Percentiles rank a stretch among this genome's conserved stretches.
Evolutionary conservation across 192 early-diverging fungal genomes (phyloP).

Genomic region (Phycomyces nitens): DNA sequence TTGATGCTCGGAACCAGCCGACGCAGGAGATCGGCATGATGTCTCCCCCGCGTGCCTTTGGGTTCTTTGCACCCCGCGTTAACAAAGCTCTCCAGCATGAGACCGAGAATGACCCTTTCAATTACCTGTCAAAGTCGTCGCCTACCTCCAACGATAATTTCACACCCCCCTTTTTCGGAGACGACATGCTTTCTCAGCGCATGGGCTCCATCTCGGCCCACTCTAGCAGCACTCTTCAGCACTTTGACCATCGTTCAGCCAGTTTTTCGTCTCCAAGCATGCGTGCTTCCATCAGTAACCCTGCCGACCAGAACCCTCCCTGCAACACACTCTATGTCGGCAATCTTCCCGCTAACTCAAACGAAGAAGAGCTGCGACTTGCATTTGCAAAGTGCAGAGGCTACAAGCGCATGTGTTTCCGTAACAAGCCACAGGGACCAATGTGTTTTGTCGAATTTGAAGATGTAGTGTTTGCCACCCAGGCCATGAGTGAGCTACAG

Average conservation of each 20-base stretch:
- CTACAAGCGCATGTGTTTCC: conserved; percentile 88
- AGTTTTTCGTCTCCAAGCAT: conserved; percentile 32
- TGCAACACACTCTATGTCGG: conserved; percentile 99
- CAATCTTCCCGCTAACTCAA: conserved; percentile 85
- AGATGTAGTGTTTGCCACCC: conserved; percentile 86
- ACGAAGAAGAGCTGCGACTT: conserved; percentile 82
- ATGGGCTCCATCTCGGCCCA: background rate
- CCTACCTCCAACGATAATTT: conserved; percentile 13
- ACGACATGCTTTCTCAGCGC: background rate
- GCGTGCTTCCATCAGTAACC: conserved; percentile 55
- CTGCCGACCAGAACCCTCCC: conserved; percentile 93
- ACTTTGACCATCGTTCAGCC: conserved; percentile 14
- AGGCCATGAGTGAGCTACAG: conserved; percentile 83
- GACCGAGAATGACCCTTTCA: conserved; percentile 12
- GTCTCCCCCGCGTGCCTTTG: conserved; percentile 19
- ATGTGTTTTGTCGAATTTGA: conserved; percentile 99
- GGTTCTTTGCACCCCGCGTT: background rate
- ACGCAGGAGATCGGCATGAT: conserved; percentile 21
- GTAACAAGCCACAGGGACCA: conserved; percentile 85
- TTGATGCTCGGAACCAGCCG: conserved; percentile 33
- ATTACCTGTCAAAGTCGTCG: conserved; percentile 21
- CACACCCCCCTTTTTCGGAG: background rate
- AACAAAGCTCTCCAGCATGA: background rate
- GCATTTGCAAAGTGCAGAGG: conserved; percentile 78
- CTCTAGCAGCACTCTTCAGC: conserved; percentile 4